phyloP scores from a whole-genome alignment of 2,329 filamentous ascomycete species.

The Coniochaeta sp. region DNA sequence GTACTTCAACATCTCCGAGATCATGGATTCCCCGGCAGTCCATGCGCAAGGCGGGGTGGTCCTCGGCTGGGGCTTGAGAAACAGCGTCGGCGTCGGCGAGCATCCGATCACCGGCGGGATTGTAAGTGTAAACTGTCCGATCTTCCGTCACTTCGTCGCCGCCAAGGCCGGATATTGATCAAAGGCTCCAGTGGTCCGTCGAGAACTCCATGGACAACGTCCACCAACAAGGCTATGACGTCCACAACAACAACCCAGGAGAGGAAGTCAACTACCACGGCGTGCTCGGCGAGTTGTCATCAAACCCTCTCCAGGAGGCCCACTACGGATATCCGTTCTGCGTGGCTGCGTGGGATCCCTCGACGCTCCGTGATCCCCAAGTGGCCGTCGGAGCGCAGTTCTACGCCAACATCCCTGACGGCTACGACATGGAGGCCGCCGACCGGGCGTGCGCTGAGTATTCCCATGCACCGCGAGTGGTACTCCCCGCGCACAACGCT shows the following conservation, averaged over 20 bases:
- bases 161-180: not conserved
- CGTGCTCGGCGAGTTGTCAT: conserved; percentile 39
- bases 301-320: conserved; percentile 24
- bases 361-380: conserved; percentile 19
- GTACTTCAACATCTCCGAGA: conserved; percentile 14
- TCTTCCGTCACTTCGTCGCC: not conserved
- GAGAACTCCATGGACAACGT: conserved; percentile 58
- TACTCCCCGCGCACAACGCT: conserved; percentile 47
- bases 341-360: conserved; percentile 28
- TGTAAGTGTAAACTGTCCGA: not conserved
- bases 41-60: conserved; percentile 34
- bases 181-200: conserved; percentile 31
- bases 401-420: not conserved
- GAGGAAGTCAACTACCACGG: conserved; percentile 61
- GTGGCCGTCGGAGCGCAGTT: conserved; percentile 11
- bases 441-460: not conserved
- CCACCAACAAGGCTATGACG: conserved; percentile 38
- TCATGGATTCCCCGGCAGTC: conserved; percentile 3
- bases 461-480: not conserved
- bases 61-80: conserved; percentile 34
- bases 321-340: conserved; percentile 55
- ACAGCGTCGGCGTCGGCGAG: conserved; percentile 54
- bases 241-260: conserved; percentile 54
- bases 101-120: conserved; percentile 25
- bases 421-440: not conserved